phyloP scores from a whole-genome alignment of 2,329 filamentous ascomycete genomes.

The Fonsecaea multimorphosa region DNA sequence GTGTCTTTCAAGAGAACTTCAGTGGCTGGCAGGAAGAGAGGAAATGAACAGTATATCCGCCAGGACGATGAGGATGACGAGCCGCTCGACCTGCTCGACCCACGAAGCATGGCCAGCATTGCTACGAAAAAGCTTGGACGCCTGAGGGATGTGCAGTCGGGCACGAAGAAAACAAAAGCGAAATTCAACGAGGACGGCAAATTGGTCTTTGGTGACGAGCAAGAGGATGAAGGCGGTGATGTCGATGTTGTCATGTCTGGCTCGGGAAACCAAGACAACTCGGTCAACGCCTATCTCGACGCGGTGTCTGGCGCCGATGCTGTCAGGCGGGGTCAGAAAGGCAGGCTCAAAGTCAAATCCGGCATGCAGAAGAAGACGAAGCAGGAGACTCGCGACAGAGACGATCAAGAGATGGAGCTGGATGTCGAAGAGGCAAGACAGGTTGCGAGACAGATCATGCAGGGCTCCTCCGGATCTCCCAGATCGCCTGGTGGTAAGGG shows the following conservation, averaged over 20 bases:
- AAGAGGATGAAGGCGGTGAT: constrained; percentile 45
- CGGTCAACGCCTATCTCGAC: constrained; percentile 66
- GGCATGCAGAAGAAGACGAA: constrained; percentile 45
- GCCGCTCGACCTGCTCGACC: constrained; percentile 89
- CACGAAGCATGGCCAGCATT: constrained; percentile 87
- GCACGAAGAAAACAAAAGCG: constrained; percentile 49
- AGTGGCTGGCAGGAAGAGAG: constrained; percentile 61
- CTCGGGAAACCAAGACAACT: constrained; percentile 33
- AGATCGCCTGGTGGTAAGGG: constrained; percentile 1
- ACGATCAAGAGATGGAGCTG: constrained; percentile 52
- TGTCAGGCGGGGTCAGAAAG: constrained; percentile 63
- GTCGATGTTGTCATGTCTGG: constrained; percentile 55
- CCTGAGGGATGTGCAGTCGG: constrained; percentile 46
- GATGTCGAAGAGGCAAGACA: constrained; percentile 57
- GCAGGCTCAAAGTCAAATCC: constrained; percentile 66
- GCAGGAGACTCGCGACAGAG: constrained; percentile 40
- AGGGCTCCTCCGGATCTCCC: constrained; percentile 23
- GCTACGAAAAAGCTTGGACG: constrained; percentile 54
- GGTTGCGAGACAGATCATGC: constrained; percentile 36
- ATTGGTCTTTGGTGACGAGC: constrained; percentile 49
- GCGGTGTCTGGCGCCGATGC: constrained; percentile 66
- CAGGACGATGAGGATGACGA: constrained; percentile 81
- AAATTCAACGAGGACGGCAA: constrained; percentile 54
- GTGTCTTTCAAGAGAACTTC: constrained; percentile 36
- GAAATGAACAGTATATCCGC: constrained; percentile 76